Percentiles rank a stretch among this genome's conserved stretches.
Evolutionary conservation across 257 asterid genomes (phyloP).

Genomic region (Nicotiana tabacum): DNA sequence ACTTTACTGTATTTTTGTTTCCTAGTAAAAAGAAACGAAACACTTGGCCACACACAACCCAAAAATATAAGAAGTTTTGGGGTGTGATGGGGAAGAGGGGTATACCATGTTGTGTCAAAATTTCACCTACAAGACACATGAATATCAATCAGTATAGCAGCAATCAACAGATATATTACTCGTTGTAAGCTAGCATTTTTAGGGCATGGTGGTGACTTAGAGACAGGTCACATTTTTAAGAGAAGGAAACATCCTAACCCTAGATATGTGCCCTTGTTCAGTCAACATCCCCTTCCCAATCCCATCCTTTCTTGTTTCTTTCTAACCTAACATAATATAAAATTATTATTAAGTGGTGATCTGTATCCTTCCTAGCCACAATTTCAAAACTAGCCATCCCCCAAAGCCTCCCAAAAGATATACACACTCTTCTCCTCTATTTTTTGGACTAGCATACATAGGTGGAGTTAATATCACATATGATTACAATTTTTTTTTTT

Average conservation of each 20-base stretch:
- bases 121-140: conserved; percentile 24
- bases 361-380: not conserved
- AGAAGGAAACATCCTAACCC: conserved; percentile 48
- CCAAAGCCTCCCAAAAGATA: not conserved
- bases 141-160: conserved; percentile 18
- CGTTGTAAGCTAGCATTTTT: conserved; percentile 19
- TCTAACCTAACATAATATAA: conserved; percentile 23
- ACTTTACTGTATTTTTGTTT: not conserved
- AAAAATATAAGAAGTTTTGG: not conserved
- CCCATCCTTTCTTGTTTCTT: conserved; percentile 31
- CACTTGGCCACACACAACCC: not conserved
- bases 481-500: not conserved
- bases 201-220: conserved; percentile 47
- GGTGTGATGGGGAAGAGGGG: not conserved
- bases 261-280: conserved; percentile 64
- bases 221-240: conserved; percentile 70
- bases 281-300: conserved; percentile 36
- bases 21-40: not conserved
- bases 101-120: conserved; percentile 29
- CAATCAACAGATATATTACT: not conserved
- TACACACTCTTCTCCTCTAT: not conserved
- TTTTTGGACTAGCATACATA: not conserved
- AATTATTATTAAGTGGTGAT: not conserved
- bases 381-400: not conserved
- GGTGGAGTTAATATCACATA: not conserved